Base-by-base conservation (phyloP, 2,329 filamentous ascomycete species). In the Fusarium lyarnte region DNA sequence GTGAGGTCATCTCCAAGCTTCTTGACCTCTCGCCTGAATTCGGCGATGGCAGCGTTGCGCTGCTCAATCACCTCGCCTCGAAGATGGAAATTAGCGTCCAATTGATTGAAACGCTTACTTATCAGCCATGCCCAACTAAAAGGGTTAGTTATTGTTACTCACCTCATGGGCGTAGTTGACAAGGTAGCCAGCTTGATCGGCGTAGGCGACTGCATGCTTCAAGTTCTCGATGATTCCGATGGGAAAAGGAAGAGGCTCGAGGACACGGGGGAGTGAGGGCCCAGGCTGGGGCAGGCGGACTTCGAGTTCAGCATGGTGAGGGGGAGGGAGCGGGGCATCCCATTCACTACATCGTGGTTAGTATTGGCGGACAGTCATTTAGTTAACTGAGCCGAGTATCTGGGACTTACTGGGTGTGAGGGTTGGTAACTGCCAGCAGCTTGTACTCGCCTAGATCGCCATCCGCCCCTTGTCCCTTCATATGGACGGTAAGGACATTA, bases 161-260 rank as follows among this genome's bases (percentile, higher is more conserved):
- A 60, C 60, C 25, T 63, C 43, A 10, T 49, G 60, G 5, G 60
- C 60, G 13, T 63, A 63, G 16, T 42, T 38, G 8, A 58, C 54
- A 19, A 60, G 54, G 3, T 63, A 60, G 5, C 60, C 60, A 11
- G 72, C 72, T 35, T 75, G 69, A 11, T 75, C 73, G 2, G 67
- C 54, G 55, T 63, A 75, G 4, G 73, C 49, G 0, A 59, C 53
- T 4, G 47, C 54, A 19, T 75, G 63, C 3, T 33, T 31, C 16
- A 75, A 21, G 4, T 55, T 74, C 10, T 75, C 73, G 6, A 74
- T 23, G 3, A 74, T 63, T 13, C 41, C 51, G 16, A 21, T 31
- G 25, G 72, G 72, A 17, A 75, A 75, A 2, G 73, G 69, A 19
- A 75, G 25, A 1, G 72, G 63, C 0, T 60, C 58, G 4, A 63